phyloP scores from a whole-genome alignment of 2,329 filamentous ascomycete species.

The Parascedosporium putredinis region DNA sequence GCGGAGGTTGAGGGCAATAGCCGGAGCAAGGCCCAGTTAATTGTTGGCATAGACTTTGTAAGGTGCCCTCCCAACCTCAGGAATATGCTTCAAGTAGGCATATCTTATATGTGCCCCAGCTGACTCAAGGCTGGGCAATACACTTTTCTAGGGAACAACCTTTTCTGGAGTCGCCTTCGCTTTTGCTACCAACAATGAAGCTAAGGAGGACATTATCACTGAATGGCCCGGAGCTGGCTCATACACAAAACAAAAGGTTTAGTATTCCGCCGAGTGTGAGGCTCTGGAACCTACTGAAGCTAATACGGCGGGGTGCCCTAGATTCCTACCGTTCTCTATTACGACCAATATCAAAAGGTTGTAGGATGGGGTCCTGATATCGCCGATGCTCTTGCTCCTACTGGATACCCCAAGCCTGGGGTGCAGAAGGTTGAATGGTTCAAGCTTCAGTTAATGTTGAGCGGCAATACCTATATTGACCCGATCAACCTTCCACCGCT shows the following conservation, averaged over 20 bases:
- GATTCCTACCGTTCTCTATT: slow-evolving; percentile 99
- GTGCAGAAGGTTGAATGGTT: slow-evolving; percentile 99
- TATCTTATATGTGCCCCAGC: not conserved
- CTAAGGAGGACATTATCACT: slow-evolving; percentile 96
- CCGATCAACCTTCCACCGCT: slow-evolving; percentile 97
- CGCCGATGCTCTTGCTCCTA: slow-evolving; percentile 88
- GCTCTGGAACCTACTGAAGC: no score
- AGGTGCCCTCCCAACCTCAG: slow-evolving; percentile 20
- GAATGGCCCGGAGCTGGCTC: slow-evolving; percentile 98
- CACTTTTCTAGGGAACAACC: slow-evolving; percentile 64
- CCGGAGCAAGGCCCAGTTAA: slow-evolving; percentile 89
- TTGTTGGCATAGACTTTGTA: slow-evolving; percentile 98
- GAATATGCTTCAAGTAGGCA: not conserved
- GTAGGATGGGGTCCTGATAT: slow-evolving; percentile 99
- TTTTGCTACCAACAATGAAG: slow-evolving; percentile 94
- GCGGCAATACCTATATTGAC: slow-evolving; percentile 97
- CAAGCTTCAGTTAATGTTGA: slow-evolving; percentile 97
- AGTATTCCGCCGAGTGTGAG: slow-evolving; percentile 5
- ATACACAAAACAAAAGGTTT: slow-evolving; percentile 95
- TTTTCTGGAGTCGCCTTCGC: slow-evolving; percentile 97
- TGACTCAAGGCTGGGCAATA: not conserved
- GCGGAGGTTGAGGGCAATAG: slow-evolving; percentile 79
- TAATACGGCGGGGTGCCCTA: slow-evolving; percentile 24
- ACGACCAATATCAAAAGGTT: slow-evolving; percentile 98
- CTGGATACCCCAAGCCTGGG: slow-evolving; percentile 92